Evolutionary conservation across 176 grass and related monocot species (phyloP).

Genomic region (Bonia amplexicaulis): DNA sequence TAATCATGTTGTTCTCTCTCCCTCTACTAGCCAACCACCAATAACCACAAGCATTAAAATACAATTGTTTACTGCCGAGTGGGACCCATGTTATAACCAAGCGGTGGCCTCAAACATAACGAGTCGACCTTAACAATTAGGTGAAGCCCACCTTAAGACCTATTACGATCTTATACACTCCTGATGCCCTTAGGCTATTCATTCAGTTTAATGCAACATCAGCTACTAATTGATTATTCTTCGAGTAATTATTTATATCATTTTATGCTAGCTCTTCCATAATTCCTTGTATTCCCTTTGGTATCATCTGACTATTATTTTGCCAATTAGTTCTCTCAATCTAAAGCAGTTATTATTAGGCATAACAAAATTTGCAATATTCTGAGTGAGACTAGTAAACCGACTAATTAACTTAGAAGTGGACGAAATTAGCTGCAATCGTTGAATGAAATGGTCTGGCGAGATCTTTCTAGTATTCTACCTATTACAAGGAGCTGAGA

Average conservation of each 20-base stretch:
- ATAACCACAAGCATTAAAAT: no score
- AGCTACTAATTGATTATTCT: background rate
- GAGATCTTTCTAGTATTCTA: background rate
- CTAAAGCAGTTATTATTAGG: background rate
- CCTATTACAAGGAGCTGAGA: background rate
- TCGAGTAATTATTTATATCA: background rate
- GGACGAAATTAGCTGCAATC: background rate
- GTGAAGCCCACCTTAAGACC: no score
- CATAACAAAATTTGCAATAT: background rate
- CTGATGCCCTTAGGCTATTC: no score
- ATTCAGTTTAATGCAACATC: background rate
- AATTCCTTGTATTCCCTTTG: background rate
- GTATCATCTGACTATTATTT: background rate
- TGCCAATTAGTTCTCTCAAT: background rate
- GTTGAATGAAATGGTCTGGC: background rate
- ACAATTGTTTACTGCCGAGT: no score
- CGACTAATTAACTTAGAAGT: background rate
- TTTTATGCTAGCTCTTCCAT: background rate
- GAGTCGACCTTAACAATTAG: no score
- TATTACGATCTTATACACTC: no score
- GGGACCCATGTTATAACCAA: no score
- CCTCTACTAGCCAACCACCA: no score
- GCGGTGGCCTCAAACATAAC: no score
- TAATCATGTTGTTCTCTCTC: no score
- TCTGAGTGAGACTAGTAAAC: background rate